phyloP scores from a whole-genome alignment of 1,284 basidiomycete species.

The Cryptococcus deneoformans region DNA sequence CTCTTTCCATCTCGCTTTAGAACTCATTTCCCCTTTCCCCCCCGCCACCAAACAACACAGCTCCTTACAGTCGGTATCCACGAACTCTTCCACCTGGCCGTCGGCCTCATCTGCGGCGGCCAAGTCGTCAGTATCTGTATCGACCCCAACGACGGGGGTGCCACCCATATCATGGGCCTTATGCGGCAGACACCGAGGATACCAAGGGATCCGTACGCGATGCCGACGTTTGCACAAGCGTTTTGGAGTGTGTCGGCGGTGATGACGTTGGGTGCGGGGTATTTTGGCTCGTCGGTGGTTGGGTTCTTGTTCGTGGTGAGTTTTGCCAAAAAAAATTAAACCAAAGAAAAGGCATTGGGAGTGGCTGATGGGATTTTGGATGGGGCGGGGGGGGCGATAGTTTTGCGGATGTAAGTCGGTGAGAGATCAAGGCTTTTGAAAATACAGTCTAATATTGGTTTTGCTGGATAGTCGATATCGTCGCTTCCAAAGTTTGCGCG shows the following conservation, averaged over 20 bases:
- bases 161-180: constrained; percentile 41
- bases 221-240: constrained; percentile 35
- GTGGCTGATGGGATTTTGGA: not conserved
- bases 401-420: constrained; percentile 29
- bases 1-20: not conserved
- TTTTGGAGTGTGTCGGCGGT: constrained; percentile 36
- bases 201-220: constrained; percentile 35
- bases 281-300: constrained; percentile 39
- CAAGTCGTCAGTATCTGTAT: constrained; percentile 45
- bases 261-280: constrained; percentile 40
- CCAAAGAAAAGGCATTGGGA: too few relatives aligned
- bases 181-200: constrained; percentile 38
- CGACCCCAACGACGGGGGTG: constrained; percentile 49
- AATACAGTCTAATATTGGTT: not conserved
- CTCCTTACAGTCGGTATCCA: constrained; percentile 46
- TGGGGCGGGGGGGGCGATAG: constrained; percentile 6
- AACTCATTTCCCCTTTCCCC: not conserved
- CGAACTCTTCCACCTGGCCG: constrained; percentile 43
- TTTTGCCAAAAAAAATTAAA: not conserved
- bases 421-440: not conserved
- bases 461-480: constrained; percentile 36
- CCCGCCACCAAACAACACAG: constrained; percentile 17
- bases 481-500: constrained; percentile 46
- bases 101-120: constrained; percentile 45
- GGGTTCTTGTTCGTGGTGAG: constrained; percentile 48